These are phyloP conservation scores for Gypsophila paniculata DNA, from an alignment of 179 eudicot species.

Conservation along the genomic window DNA sequence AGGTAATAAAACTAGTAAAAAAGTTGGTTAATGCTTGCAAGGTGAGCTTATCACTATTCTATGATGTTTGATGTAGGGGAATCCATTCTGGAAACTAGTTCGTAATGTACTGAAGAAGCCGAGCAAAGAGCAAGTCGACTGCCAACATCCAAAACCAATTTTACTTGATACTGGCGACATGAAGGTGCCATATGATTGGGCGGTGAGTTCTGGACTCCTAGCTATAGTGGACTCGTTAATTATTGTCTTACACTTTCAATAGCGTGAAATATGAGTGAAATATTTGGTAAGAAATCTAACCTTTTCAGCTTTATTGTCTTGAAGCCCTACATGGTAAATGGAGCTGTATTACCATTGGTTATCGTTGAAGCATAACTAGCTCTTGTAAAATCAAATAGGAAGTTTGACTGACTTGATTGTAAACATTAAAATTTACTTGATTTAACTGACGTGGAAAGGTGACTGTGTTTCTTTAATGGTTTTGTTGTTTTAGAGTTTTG, in stretches of 20 bases:
- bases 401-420: not conserved
- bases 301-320: not conserved
- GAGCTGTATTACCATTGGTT: not conserved
- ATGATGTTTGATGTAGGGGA: slow-evolving; percentile 51
- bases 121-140: slow-evolving; percentile 60
- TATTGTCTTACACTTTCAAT: not conserved
- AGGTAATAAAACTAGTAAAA: slow-evolving; percentile 34
- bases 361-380: not conserved
- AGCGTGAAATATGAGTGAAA: not conserved
- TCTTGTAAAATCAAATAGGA: not conserved
- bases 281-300: not conserved
- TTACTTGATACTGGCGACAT: slow-evolving; percentile 96
- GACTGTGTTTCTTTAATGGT: not conserved
- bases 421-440: not conserved
- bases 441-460: not conserved
- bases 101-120: slow-evolving; percentile 73
- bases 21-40: slow-evolving; percentile 9
- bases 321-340: not conserved
- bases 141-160: slow-evolving; percentile 89
- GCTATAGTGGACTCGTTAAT: not conserved
- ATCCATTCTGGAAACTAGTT: slow-evolving; percentile 82
- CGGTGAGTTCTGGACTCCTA: slow-evolving; percentile 52
- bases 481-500: not conserved
- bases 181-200: slow-evolving; percentile 94
- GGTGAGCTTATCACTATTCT: slow-evolving; percentile 8